Evolutionary conservation across 2,329 filamentous ascomycete genomes (phyloP).

Genomic region (Lecanosticta acicola): DNA sequence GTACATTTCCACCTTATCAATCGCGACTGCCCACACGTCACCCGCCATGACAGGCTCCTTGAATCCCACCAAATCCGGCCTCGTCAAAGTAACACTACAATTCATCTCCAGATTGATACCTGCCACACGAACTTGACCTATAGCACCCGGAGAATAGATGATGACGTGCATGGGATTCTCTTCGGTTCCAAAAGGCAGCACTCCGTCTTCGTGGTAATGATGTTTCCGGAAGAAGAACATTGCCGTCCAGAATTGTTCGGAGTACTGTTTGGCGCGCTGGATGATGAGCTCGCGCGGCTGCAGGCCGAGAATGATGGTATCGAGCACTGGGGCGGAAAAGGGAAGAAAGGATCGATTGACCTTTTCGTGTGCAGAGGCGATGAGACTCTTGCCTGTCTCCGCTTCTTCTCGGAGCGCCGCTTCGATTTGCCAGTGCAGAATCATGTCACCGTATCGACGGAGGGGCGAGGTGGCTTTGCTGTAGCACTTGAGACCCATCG

Average conservation of each 20-base stretch:
- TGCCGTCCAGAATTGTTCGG: conserved; percentile 45
- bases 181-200: conserved; percentile 1
- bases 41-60: conserved; percentile 29
- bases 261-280: conserved; percentile 32
- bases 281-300: conserved; percentile 44
- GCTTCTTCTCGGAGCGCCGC: conserved; percentile 54
- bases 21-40: conserved; percentile 44
- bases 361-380: conserved; percentile 25
- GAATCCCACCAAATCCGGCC: conserved; percentile 10
- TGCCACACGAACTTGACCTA: conserved; percentile 6
- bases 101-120: conserved; percentile 20
- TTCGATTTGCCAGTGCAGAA: conserved; percentile 61
- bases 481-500: conserved; percentile 50
- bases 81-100: conserved; percentile 13
- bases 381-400: conserved; percentile 38
- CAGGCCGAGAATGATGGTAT: conserved; percentile 44
- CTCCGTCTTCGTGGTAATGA: conserved; percentile 45
- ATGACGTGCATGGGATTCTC: not conserved
- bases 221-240: conserved; percentile 54
- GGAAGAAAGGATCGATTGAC: conserved; percentile 39
- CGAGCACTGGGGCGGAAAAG: conserved; percentile 45
- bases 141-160: not conserved
- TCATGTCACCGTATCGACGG: conserved; percentile 55
- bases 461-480: conserved; percentile 57
- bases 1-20: conserved; percentile 36